Base-by-base conservation (phyloP, 2,329 filamentous ascomycete species). In the Beauveria scarabaeidicola region DNA sequence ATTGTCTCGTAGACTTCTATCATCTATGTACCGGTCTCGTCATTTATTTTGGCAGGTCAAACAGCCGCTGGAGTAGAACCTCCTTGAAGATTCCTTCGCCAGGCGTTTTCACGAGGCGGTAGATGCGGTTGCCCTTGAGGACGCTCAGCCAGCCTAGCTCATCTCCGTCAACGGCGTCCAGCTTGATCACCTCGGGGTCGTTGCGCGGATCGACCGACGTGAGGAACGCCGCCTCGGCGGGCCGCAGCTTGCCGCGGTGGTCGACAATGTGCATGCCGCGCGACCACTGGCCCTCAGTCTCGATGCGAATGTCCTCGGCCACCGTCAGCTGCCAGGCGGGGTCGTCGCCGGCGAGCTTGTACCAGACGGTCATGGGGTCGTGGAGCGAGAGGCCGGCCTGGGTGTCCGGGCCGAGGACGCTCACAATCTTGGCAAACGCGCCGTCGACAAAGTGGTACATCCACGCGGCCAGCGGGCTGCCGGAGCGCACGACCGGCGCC, bases 221-320 rank as follows among this genome's bases (percentile, higher is more conserved):
- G 51, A 72, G 67, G 32, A 75, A 68, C 48, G 72, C 70, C 11
- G 71, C 67, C 62, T 77, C 76, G 11, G 74, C 79, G 6, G 77
- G 78, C 68, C 84, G 83, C 63, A 75, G 77, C 58, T 84, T 75
- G 41, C 75, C 74, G 48, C 94, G 81, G 40, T 85, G 80, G 77
- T 99, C 94, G 44, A 91, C 78, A 36, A 97, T 81, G 69, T 91
- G 92, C 86, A 94, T 92, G 1, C 94, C 93, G 60, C 90, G 81
- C 50, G 92, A 96, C 94, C 94, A 99, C 76, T 97, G 94, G 1
- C 93, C 94, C 2, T 83, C 77, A 0, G 91, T 95, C 75, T 99
- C 94, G 44, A 99, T 79, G 21, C 94, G 82, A 59, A 99, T 87
- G 70, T 99, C 94, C 72, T 96, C 88, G 0, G 80, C 77, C 15